These are phyloP conservation scores for Fusarium chaquense DNA, from an alignment of 2,329 filamentous ascomycete species.

Conservation along the genomic window DNA sequence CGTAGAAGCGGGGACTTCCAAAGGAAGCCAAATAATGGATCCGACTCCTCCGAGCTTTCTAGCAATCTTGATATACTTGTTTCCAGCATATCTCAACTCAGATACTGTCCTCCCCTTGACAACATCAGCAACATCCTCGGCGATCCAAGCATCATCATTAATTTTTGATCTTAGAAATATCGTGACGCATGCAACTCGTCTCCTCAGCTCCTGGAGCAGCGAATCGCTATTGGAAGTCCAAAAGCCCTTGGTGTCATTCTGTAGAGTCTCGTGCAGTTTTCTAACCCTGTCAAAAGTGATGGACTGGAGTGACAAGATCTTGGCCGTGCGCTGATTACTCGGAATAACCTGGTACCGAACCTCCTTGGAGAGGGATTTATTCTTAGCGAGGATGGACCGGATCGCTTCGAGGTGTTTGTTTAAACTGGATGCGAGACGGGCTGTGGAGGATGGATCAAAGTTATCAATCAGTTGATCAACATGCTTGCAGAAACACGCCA, in stretches of 20 bases:
- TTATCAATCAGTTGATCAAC: constrained; percentile 40
- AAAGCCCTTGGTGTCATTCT: constrained; percentile 39
- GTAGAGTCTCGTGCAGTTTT: constrained; percentile 24
- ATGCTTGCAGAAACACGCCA: constrained; percentile 45
- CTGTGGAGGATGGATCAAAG: constrained; percentile 41
- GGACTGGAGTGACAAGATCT: constrained; percentile 44
- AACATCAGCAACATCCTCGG: constrained; percentile 36
- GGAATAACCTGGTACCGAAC: constrained; percentile 49
- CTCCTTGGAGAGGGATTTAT: constrained; percentile 47
- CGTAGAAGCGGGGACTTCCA: constrained; percentile 51
- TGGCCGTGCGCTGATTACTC: constrained; percentile 50
- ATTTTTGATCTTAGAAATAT: constrained; percentile 50
- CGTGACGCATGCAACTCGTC: constrained; percentile 48
- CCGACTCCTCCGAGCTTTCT: constrained; percentile 49
- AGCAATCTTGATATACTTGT: constrained; percentile 53
- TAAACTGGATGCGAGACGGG: constrained; percentile 39
- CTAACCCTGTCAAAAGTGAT: constrained; percentile 31
- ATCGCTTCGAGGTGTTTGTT: constrained; percentile 48
- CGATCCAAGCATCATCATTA: constrained; percentile 36
- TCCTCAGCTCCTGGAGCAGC: constrained; percentile 44
- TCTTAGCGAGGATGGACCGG: constrained; percentile 45
- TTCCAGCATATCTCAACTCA: constrained; percentile 50
- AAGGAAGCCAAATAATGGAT: constrained; percentile 50
- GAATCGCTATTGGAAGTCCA: constrained; percentile 38
- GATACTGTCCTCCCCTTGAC: constrained; percentile 42